Conservation (phyloP, 2,329 filamentous ascomycete species). For the Talaromyces sp. region DNA sequence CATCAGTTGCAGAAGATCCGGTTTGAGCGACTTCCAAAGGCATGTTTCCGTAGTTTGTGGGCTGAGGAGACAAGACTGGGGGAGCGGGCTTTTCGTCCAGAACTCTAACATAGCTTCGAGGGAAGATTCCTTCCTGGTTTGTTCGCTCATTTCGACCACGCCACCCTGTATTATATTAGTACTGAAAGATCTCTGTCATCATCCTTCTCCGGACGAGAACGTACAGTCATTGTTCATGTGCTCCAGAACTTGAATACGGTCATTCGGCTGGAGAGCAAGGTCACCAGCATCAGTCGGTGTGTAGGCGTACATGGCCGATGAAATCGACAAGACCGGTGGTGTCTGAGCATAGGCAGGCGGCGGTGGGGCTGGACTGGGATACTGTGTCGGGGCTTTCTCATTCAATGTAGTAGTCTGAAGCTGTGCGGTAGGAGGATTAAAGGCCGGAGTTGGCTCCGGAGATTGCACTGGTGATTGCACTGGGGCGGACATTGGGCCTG, state of each 20-base stretch:
- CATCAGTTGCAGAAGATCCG: slow-evolving; percentile 40
- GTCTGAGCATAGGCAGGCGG: slow-evolving; percentile 55
- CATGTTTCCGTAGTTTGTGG: slow-evolving; percentile 56
- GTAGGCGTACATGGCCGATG: slow-evolving; percentile 82
- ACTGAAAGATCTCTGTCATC: neutral
- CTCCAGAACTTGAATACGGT: slow-evolving; percentile 76
- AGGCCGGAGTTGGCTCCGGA: slow-evolving; percentile 36
- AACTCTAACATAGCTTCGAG: slow-evolving; percentile 78
- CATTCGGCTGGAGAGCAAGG: slow-evolving; percentile 75
- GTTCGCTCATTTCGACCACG: slow-evolving; percentile 84
- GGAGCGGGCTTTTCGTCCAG: slow-evolving; percentile 61
- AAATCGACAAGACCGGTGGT: slow-evolving; percentile 64
- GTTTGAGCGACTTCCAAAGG: slow-evolving; percentile 72
- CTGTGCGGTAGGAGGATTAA: slow-evolving; percentile 40
- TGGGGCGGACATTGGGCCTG: slow-evolving; percentile 24
- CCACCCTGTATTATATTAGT: slow-evolving; percentile 54
- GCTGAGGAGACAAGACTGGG: slow-evolving; percentile 38
- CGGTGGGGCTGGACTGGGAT: slow-evolving; percentile 42
- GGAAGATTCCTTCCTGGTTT: slow-evolving; percentile 87
- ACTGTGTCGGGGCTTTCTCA: slow-evolving; percentile 45
- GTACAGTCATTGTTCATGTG: slow-evolving; percentile 92
- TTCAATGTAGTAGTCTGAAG: slow-evolving; percentile 41
- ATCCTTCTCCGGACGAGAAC: slow-evolving; percentile 23
- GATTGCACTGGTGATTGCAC: slow-evolving; percentile 25
- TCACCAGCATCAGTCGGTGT: slow-evolving; percentile 77